Percentiles rank a stretch among this genome's conserved stretches.
These are phyloP conservation scores for Citrus australasica DNA, from an alignment of 345 rosid species.

Conservation along the genomic window DNA sequence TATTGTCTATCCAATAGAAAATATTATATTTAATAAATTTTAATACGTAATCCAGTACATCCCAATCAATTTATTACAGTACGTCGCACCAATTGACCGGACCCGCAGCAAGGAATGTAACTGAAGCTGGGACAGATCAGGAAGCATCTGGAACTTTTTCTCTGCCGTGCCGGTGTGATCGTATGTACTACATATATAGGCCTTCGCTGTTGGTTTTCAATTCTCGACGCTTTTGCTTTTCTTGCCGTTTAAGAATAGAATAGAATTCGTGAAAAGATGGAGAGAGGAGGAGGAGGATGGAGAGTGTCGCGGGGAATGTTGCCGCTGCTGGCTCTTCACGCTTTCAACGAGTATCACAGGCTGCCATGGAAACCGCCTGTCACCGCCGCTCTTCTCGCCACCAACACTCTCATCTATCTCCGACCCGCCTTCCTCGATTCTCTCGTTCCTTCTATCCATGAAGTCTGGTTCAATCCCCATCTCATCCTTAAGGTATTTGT, in stretches of 20 bases:
- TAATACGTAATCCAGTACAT: no score
- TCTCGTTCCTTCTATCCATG: constrained; percentile 59
- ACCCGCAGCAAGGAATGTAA: not conserved
- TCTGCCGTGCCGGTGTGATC: not conserved
- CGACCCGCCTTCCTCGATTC: constrained; percentile 61
- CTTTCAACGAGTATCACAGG: constrained; percentile 64
- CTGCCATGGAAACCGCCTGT: constrained; percentile 91
- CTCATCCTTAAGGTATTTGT: constrained; percentile 72
- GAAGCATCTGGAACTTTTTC: not conserved
- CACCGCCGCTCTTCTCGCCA: constrained; percentile 75
- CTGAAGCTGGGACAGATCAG: not conserved
- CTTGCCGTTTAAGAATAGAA: not conserved
- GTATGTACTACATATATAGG: no score
- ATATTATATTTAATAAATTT: no score
- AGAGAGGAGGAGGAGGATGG: constrained; percentile 25
- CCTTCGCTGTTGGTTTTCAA: no score
- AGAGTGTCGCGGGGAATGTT: constrained; percentile 58
- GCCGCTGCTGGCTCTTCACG: constrained; percentile 72
- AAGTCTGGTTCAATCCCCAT: constrained; percentile 83
- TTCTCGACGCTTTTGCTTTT: not conserved
- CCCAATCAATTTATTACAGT: no score
- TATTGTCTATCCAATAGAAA: no score
- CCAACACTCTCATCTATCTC: constrained; percentile 70
- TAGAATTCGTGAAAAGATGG: not conserved
- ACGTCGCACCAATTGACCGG: not conserved